Base-by-base conservation (phyloP, 345 rosid species). In the Eutrema yunnanense region DNA sequence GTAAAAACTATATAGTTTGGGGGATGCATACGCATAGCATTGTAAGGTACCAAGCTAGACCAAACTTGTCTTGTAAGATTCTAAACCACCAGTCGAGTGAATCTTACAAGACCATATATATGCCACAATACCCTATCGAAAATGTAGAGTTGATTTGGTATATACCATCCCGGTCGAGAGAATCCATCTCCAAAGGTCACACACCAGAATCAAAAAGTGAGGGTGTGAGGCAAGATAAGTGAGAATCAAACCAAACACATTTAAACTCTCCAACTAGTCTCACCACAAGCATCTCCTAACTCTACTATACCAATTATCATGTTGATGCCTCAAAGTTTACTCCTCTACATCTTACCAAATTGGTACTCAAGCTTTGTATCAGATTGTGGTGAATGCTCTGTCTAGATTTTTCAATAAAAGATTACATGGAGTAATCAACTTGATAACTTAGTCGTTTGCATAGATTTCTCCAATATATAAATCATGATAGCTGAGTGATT, bases 241-340 rank as follows among this genome's bases (percentile, higher is more conserved):
- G 49, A 49, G 47, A 74, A 41, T 42, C 6, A 50, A 58, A 67
- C 66, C 19, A 53, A 72, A 19, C 69, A 62, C 32, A 19, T 19
- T 32, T 46, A 26, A 46, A 50, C 11, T 9, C 36, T 55, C 29
- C 29, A 40, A 5, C 19, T 57, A 29, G 16, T 65, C 10, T 64
- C n/a, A 54, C 62, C 51, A 54, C 37, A 63, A 34, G 63, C 29
- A 26, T 33, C 58, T 43, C 56, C 6, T 33, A 16, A 53, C 37
- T 58, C 38, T 34, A 56, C n/a, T 71, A 40, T 50, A 41, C 55
- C 47, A 69, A 37, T 48, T 6, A 50, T 67, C 44, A 62, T 32
- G 37, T 33, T 62, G 10, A 38, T 56, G 51, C 47, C 22, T 62
- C 54, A 52, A 64, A 62, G 34, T 27, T 10, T 38, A 51, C 67